Evolutionary conservation across 1,284 basidiomycete genomes (phyloP), one percentile per base, ranked within the genome.

Genomic region (Schizophyllum commune): DNA sequence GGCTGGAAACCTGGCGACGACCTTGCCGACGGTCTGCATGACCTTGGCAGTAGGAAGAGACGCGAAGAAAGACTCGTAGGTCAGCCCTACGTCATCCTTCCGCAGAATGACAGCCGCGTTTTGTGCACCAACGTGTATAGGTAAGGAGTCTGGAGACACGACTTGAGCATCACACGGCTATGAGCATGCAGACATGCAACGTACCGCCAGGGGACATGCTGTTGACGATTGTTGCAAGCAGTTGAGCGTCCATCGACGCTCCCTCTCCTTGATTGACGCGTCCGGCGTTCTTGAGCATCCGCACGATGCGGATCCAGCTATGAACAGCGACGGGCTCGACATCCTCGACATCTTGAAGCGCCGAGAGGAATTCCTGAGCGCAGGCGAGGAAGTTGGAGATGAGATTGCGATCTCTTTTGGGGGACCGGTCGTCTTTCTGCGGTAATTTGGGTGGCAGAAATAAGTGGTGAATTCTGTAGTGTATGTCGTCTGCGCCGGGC

Each of bases 21-120:
- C 67, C 61, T 77, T 79, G 11, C 78, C 78, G 39, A 17, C 17
- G 3, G 39, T 47, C 13, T 11, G 9, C 9, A 8, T 47, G 4
- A 47, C 39, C 9, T 47, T 47, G 9, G 13, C 39, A 8, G 39
- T 47, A 47, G 39, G 39, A 11, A 47, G 39, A 11, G 39, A 47
- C 39, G 39, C 39, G 39, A 47, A 47, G 39, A 47, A 13, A 47
- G 39, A 47, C 39, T 47, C 39, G 39, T 47, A 47, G 33, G 65
- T 61, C 1, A 71, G 63, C 1, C 61, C 65, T 70, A 78, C 77
- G 53, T 80, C 72, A 1, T 61, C 64, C 2, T 70, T 68, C 4
- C 76, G 72, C 27, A 81, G 58, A 8, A 81, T 68, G 4, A 81
- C 59, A n/a, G 70, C 77, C 1, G 79, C 75, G 60, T 82, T 81